phyloP scores from a whole-genome alignment of 2,329 filamentous ascomycete species.

The Aspergillus intermedius region DNA sequence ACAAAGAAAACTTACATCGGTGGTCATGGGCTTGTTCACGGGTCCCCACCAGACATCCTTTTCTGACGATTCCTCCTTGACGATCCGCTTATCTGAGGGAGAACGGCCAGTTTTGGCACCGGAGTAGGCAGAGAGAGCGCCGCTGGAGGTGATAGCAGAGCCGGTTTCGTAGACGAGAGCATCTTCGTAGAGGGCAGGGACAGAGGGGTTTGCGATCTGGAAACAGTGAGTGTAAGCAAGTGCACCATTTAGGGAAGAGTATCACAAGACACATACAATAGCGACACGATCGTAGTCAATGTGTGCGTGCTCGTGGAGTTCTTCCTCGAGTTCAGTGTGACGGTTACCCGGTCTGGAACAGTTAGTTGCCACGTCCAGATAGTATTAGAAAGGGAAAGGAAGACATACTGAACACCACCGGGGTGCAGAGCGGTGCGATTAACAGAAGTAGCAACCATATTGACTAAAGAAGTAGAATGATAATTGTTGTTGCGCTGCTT shows the following conservation, averaged over 20 bases:
- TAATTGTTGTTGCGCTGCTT: slow-evolving; percentile 55
- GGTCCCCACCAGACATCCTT: slow-evolving; percentile 98
- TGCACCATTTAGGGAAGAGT: no score
- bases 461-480: slow-evolving; percentile 51
- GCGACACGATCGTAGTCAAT: slow-evolving; percentile 98
- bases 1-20: slow-evolving; percentile 65
- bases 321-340: slow-evolving; percentile 96
- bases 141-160: slow-evolving; percentile 91
- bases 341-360: slow-evolving; percentile 64
- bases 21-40: slow-evolving; percentile 97
- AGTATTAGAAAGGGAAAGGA: slow-evolving; percentile 8
- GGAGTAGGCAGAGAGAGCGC: slow-evolving; percentile 94
- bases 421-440: slow-evolving; percentile 94
- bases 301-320: slow-evolving; percentile 94
- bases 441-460: slow-evolving; percentile 53
- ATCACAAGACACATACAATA: slow-evolving; percentile 60
- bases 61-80: slow-evolving; percentile 82
- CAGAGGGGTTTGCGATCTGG: slow-evolving; percentile 78
- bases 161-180: slow-evolving; percentile 96
- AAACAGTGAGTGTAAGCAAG: no score
- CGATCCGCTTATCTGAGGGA: slow-evolving; percentile 93
- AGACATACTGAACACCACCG: slow-evolving; percentile 75
- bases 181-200: slow-evolving; percentile 96
- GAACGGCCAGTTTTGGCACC: slow-evolving; percentile 97
- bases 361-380: slow-evolving; percentile 8